Base-by-base conservation (phyloP, 1,284 basidiomycete genomes). In the Fomitopsis pinicola region DNA sequence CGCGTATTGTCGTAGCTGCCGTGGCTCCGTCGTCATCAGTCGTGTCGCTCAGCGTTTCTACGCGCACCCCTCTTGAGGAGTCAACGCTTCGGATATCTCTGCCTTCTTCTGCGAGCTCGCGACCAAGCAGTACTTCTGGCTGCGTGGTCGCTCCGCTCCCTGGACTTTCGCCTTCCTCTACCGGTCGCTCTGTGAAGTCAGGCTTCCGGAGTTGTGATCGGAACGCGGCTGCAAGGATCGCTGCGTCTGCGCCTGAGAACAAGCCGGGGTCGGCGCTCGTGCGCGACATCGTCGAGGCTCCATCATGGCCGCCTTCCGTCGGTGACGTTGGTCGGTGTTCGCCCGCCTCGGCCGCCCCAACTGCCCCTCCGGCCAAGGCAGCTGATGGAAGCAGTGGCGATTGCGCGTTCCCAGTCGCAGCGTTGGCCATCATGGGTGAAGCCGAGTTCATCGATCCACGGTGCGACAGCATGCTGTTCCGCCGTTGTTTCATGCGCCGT, bases 171-270 rank as follows among this genome's bases (percentile, higher is more conserved):
- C 84, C 88, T 71, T 92, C 91, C 69, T 91, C 88, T 8, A 85
- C 81, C 5, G 86, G 82, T 52, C 79, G 73, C 35, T 75, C 82
- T 14, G 86, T 82, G 72, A 94, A 94, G 69, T 92, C 91, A 3
- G 92, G 92, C 74, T 93, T 92, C 68, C 92, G 81, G 65, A 94
- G 77, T 63, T 89, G 88, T 72, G 89, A 87, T 66, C 92, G 80
- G 76, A 94, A 94, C 5, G 92, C 92, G 74, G 91, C 87, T 35
- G 92, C 92, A 87, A 94, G 92, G 69, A 94, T 91, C 35, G 90
- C 89, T 56, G 92, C 92, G 73, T 94, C 92, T 35, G 88, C 86
- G 28, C 85, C 87, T 33, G 87, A 90, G 75, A 94, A 89, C 15
- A 85, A 86, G 17, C 83, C 88, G 36, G 80, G 73, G 54, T 86